Evolutionary conservation across 2,329 filamentous ascomycete species (phyloP).

Genomic region (Ascochyta koolunga): DNA sequence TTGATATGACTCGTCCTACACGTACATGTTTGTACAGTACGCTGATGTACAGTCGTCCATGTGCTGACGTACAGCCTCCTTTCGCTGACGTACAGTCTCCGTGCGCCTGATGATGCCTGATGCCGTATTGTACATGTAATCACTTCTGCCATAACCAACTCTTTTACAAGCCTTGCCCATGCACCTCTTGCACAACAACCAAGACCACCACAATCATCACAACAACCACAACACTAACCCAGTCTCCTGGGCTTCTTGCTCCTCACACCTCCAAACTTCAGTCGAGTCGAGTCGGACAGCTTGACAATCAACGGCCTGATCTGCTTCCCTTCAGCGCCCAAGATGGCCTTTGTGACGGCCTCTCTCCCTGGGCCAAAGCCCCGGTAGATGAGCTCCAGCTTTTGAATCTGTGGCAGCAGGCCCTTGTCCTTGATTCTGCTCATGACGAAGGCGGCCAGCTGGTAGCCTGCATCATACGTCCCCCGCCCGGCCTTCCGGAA

Average conservation of each 20-base stretch:
- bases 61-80: conserved; percentile 2
- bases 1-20: conserved; percentile 37
- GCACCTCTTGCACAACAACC: conserved; percentile 37
- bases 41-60: neutral
- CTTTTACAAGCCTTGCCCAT: neutral
- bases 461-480: conserved; percentile 90
- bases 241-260: conserved; percentile 84
- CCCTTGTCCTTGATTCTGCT: conserved; percentile 83
- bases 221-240: conserved; percentile 62
- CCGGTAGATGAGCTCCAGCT: conserved; percentile 79
- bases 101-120: conserved; percentile 24
- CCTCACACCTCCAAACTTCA: conserved; percentile 96
- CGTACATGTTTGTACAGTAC: neutral
- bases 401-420: conserved; percentile 74
- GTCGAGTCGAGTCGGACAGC: conserved; percentile 82
- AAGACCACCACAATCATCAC: no score
- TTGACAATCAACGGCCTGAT: conserved; percentile 76
- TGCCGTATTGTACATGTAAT: conserved; percentile 28
- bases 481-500: conserved; percentile 82
- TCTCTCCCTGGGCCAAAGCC: conserved; percentile 89
- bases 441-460: conserved; percentile 82
- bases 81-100: conserved; percentile 5
- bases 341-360: conserved; percentile 84
- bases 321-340: conserved; percentile 82
- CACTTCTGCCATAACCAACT: neutral